Conservation (phyloP, 192 early-diverging fungal genomes). For the Irineochytrium annulatum region DNA sequence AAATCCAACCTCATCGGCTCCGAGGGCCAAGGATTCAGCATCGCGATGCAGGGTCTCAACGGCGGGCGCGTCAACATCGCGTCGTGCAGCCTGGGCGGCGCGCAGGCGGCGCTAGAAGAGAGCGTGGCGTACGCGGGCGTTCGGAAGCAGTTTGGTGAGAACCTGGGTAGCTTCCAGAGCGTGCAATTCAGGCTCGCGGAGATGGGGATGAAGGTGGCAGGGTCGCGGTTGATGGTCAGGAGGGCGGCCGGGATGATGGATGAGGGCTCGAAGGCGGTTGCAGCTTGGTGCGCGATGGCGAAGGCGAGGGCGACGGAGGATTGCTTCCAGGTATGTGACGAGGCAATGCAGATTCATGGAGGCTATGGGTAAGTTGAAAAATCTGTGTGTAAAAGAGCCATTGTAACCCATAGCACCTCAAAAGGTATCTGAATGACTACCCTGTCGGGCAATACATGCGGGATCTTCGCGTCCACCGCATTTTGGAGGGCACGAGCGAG, state of each 20-base stretch:
- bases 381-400: constrained; percentile 33
- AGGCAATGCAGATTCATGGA: constrained; percentile 50
- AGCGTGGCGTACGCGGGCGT: constrained; percentile 34
- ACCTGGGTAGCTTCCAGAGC: constrained; percentile 42
- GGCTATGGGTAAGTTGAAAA: too few species aligned
- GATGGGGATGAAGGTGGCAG: constrained; percentile 45
- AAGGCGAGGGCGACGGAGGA: constrained; percentile 52
- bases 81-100: constrained; percentile 57
- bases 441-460: constrained; percentile 55
- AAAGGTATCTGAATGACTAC: constrained; percentile 61
- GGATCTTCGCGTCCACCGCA: constrained; percentile 55
- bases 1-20: constrained; percentile 47
- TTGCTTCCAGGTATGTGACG: constrained; percentile 51
- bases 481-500: constrained; percentile 61
- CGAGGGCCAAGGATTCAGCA: constrained; percentile 56
- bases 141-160: constrained; percentile 47
- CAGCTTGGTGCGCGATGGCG: constrained; percentile 54
- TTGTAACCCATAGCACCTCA: constrained; percentile 54
- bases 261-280: constrained; percentile 29
- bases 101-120: constrained; percentile 43
- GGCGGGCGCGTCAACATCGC: constrained; percentile 59
- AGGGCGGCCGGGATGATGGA: constrained; percentile 44
- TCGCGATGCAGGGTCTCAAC: constrained; percentile 62
- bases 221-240: constrained; percentile 50
- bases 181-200: constrained; percentile 58